Evolutionary conservation across 2,329 filamentous ascomycete species (phyloP), one percentile per base, ranked within the genome.

Genomic region (Ophiocordyceps camponoti-saundersi): DNA sequence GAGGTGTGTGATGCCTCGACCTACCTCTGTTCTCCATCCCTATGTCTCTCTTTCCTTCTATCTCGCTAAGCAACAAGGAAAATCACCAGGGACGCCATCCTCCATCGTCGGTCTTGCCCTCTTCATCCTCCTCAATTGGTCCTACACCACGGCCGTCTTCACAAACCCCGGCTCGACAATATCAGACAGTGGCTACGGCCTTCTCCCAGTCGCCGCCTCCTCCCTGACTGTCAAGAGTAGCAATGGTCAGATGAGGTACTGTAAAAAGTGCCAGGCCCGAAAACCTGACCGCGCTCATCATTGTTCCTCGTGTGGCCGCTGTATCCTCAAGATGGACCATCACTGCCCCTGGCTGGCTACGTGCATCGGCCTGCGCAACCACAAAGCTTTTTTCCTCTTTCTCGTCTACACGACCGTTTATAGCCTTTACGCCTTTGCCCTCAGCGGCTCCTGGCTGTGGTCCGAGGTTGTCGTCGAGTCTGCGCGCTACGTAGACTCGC

Each of bases 281-380:
- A 98, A 98, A 68, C 92, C 92, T 41, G 92, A 98, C 66, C 85
- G 92, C 50, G 80, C 90, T 30, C 92, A 98, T 64, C 92, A 98
- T 69, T 98, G 92, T 72, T 94, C 87, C 12, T 93, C 88, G 4
- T 98, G 92, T 66, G 79, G 82, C 54, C 82, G 84, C 58, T 98
- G 92, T 62, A 89, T 98, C 23, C 72, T 98, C 62, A 98, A 98
- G 71, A 98, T 98, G 92, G 92, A 98, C 61, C 92, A 98, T 63
- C 92, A 98, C 67, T 98, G 92, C 62, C 92, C 92, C 16, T 98
- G 92, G 92, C 74, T 98, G 45, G 90, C 92, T 26, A 95, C 87
- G 4, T 98, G 92, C 63, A 85, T 98, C 49, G 92, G 92, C 20
- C 70, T 98, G 52, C 79, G 79, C 59, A 98, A 98, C 65, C 93